These are phyloP conservation scores for Letharia lupina DNA, from an alignment of 495 filamentous ascomycete species.

Conservation along the genomic window DNA sequence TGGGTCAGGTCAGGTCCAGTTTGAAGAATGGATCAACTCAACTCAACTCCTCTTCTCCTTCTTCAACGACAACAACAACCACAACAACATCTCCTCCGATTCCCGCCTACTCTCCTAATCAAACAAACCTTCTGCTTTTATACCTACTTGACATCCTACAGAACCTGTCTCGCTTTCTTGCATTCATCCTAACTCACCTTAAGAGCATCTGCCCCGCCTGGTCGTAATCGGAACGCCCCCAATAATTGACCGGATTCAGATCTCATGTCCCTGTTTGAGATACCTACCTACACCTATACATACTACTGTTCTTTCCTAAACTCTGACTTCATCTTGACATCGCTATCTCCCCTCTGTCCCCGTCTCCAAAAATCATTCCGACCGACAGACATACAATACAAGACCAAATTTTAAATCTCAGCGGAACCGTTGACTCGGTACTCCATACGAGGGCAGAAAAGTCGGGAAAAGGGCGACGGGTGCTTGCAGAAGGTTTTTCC, in stretches of 20 bases:
- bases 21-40: background rate
- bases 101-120: background rate
- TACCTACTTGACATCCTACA: conserved; percentile 1
- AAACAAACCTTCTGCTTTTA: background rate
- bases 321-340: background rate
- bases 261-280: background rate
- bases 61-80: background rate
- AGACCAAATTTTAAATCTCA: background rate
- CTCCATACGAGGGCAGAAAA: background rate
- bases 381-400: background rate
- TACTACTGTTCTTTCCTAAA: background rate
- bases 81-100: background rate
- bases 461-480: background rate
- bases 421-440: background rate
- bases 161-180: background rate
- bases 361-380: background rate
- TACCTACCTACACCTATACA: no score
- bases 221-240: background rate
- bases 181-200: background rate
- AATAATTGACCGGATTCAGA: background rate
- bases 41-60: background rate
- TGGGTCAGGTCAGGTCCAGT: no score
- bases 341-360: background rate
- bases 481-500: background rate
- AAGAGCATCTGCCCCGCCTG: no score